Conservation (phyloP, 805 yeast species). For the Candida ulmi region DNA sequence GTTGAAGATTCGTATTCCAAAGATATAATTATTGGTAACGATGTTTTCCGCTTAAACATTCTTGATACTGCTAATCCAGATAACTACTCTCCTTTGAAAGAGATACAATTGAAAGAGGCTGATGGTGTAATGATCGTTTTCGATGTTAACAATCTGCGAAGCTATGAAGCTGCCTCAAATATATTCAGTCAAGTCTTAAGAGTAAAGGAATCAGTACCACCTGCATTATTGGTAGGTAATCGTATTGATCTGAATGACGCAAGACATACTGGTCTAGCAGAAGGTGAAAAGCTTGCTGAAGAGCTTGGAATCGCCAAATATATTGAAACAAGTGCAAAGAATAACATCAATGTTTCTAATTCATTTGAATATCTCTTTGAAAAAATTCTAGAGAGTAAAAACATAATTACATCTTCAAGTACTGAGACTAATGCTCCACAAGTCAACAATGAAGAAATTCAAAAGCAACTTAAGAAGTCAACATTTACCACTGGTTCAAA, state of each 20-base stretch:
- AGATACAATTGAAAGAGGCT: conserved; percentile 26
- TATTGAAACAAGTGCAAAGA: conserved; percentile 18
- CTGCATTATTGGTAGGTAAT: conserved; percentile 16
- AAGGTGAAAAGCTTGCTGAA: conserved; percentile 11
- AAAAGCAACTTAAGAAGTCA: not conserved
- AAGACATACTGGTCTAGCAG: conserved; percentile 11
- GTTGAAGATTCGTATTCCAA: conserved; percentile 63
- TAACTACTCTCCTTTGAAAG: conserved; percentile 67
- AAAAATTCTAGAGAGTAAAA: not conserved
- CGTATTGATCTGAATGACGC: conserved; percentile 5
- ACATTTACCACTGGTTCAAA: conserved; percentile 12
- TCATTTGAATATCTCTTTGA: conserved; percentile 9
- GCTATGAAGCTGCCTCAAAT: conserved; percentile 8
- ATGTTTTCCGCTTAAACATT: conserved; percentile 47
- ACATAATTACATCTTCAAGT: too few species aligned
- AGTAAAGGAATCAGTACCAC: conserved; percentile 13
- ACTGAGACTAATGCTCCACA: too few species aligned
- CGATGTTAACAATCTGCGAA: conserved; percentile 10
- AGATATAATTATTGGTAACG: conserved; percentile 49
- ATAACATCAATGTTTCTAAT: conserved; percentile 11
- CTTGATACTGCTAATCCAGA: conserved; percentile 81
- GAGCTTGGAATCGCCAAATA: conserved; percentile 11
- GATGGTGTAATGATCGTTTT: conserved; percentile 19
- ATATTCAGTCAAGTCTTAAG: conserved; percentile 15
- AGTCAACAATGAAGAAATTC: too few species aligned